Percentiles rank a stretch among this genome's conserved stretches.
phyloP scores from a whole-genome alignment of 768 basidiomycete species.

The Vishniacozyma victoriae region DNA sequence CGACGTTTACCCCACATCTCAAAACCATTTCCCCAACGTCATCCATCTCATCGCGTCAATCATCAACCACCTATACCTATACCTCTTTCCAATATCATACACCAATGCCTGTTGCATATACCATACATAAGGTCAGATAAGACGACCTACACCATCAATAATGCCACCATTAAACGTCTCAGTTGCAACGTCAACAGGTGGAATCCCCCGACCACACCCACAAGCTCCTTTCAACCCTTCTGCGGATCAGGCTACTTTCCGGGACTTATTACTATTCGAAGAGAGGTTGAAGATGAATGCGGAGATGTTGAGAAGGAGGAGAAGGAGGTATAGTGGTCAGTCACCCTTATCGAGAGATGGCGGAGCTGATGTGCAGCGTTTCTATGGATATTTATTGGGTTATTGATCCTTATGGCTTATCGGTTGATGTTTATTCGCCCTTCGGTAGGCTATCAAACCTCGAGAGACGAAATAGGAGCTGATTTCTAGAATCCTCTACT shows the following conservation, averaged over 20 bases:
- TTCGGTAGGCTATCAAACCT: constrained; percentile 5
- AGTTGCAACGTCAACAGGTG: neutral
- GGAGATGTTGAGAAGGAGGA: constrained; percentile 67
- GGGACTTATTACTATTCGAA: constrained; percentile 87
- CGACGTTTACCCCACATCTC: no score
- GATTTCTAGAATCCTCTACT: constrained; percentile 55
- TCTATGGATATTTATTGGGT: constrained; percentile 45
- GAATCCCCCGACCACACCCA: constrained; percentile 7
- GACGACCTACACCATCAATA: no score
- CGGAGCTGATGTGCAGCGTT: constrained; percentile 9
- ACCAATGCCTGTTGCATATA: no score
- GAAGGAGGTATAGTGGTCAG: constrained; percentile 54
- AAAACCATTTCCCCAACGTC: no score
- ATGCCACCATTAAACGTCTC: neutral
- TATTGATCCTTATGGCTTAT: constrained; percentile 63
- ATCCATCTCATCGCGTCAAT: no score
- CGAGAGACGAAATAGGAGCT: neutral
- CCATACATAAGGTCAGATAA: no score
- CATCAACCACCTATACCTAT: no score
- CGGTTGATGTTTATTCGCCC: constrained; percentile 62
- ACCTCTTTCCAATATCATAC: no score
- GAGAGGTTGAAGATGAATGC: constrained; percentile 94
- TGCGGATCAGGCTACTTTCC: constrained; percentile 71
- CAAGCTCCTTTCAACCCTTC: constrained; percentile 55
- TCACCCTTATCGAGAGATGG: neutral